Percentiles rank a stretch among this genome's conserved stretches.
Conservation (phyloP, 257 asterid genomes). For the Hygrophila difformis region DNA sequence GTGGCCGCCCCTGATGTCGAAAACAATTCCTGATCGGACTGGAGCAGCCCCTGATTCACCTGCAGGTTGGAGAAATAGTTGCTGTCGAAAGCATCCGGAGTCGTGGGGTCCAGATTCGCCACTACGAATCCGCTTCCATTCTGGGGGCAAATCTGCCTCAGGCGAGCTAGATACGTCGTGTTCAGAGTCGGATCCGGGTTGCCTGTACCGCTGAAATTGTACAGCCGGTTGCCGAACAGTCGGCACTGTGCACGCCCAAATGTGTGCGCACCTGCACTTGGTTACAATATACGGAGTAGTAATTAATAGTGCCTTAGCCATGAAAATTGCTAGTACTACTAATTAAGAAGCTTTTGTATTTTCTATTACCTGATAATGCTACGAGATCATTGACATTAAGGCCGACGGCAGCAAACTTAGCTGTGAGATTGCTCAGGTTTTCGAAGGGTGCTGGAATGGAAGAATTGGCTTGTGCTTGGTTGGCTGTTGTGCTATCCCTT, state of each 20-base stretch:
- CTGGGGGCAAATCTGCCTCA: conserved; percentile 50
- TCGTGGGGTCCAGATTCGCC: conserved; percentile 41
- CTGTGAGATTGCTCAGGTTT: conserved; percentile 32
- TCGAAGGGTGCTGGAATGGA: conserved; percentile 50
- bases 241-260: conserved; percentile 58
- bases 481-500: conserved; percentile 52
- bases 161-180: conserved; percentile 31
- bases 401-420: conserved; percentile 50
- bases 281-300: neutral
- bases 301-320: neutral
- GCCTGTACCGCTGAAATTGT: conserved; percentile 41
- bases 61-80: conserved; percentile 45
- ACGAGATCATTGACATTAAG: conserved; percentile 41
- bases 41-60: conserved; percentile 46
- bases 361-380: conserved; percentile 69
- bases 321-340: neutral
- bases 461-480: conserved; percentile 46
- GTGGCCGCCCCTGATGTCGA: conserved; percentile 18
- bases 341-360: too few species aligned
- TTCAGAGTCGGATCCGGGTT: conserved; percentile 54
- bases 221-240: conserved; percentile 29
- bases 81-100: conserved; percentile 36
- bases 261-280: conserved; percentile 59
- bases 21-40: conserved; percentile 50
- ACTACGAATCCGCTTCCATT: conserved; percentile 26